A percentile compares a stretch with the other conserved stretches of the same genome.
phyloP scores from a whole-genome alignment of 495 filamentous ascomycete species.

The Penicillium goetzii region DNA sequence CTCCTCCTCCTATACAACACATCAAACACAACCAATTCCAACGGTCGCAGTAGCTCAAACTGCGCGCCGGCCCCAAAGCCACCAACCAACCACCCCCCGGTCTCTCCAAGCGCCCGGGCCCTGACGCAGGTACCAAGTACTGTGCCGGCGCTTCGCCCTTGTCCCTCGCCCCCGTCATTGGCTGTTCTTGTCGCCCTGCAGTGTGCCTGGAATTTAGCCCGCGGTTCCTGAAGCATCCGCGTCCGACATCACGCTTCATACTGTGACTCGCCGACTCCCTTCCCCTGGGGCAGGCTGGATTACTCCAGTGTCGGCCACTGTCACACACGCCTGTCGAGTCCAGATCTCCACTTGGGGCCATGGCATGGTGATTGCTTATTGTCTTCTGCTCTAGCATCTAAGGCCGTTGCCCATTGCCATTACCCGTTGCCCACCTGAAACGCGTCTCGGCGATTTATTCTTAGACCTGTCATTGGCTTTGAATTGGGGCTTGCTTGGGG shows the following conservation, averaged over 20 bases:
- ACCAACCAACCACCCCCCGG: constrained; percentile 10
- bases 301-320: constrained; percentile 4
- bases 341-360: constrained; percentile 4
- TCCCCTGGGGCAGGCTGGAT: not conserved
- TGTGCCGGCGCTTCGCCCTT: constrained; percentile 30
- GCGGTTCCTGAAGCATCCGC: constrained; percentile 34
- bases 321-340: constrained; percentile 16
- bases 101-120: constrained; percentile 28
- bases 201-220: constrained; percentile 26
- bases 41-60: not conserved
- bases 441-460: constrained; percentile 23
- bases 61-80: constrained; percentile 3
- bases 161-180: constrained; percentile 22
- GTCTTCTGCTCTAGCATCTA: not conserved
- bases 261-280: not conserved
- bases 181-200: constrained; percentile 28
- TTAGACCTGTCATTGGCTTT: constrained; percentile 32
- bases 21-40: not conserved
- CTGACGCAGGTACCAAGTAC: constrained; percentile 27
- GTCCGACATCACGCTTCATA: not conserved
- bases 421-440: constrained; percentile 28
- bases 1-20: constrained; percentile 1
- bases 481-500: not conserved
- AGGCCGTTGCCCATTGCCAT: constrained; percentile 1
- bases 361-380: constrained; percentile 19